Base-by-base conservation (phyloP, 2,329 filamentous ascomycete genomes). In the Alternaria arborescens region DNA sequence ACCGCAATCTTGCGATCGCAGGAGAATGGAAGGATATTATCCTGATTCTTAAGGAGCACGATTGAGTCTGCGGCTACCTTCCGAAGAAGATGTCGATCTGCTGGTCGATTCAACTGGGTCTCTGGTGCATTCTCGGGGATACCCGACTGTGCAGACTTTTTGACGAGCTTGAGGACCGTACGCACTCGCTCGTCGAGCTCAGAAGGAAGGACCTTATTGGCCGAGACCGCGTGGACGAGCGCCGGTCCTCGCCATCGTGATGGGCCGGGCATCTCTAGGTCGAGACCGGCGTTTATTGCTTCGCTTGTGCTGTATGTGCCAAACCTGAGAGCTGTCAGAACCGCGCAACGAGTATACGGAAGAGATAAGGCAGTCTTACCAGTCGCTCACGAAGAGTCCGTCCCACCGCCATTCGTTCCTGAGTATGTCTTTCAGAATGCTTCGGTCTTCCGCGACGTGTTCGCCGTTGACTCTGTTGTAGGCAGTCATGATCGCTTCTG, bases 401-500 rank as follows among this genome's bases (percentile, higher is more conserved):
- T 82, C 59, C 44, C 80, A 85, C 0, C 81, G 80, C 16, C 84
- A 74, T 34, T 84, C 74, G 1, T 78, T 63, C 1, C 79, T 75
- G 7, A 84, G 66, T 0, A 85, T 74, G 12, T 77, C 78, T 0
- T 82, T 82, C 26, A 84, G 74, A 11, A 85, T 76, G 0, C 64
- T 69, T 51, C 79, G 79, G 68, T 82, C 82, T 65, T 52, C 53
- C 18, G 34, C 38, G 11, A 41, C 46, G 20, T 65, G 55, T 7
- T 51, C n/a, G 1, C 67, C 67, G 28, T 69, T 66, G n/a, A 69
- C 26, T 8, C 55, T 58, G 22, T 61, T 61, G 41, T 69, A 69
- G 10, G 50, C 20, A 2, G 87, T 86, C 90, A 92, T 92, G 65
- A 56, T 30, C 11, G 61, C 32, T 58, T 41, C 51, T 3, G 87